Base-by-base conservation (phyloP, 2,329 filamentous ascomycete genomes). In the Xylariaceae sp. region DNA sequence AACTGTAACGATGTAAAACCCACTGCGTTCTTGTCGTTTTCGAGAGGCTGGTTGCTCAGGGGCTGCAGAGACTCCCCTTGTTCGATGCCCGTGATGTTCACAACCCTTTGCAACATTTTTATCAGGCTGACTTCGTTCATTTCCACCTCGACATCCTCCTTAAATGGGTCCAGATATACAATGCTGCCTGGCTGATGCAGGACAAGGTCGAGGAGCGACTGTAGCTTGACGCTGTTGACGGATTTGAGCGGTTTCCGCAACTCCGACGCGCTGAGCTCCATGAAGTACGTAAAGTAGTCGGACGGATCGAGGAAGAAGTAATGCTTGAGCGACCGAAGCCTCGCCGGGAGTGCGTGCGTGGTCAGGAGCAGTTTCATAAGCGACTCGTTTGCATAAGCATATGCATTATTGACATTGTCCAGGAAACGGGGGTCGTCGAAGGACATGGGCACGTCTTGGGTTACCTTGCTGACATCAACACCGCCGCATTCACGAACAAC, bases 231-330 rank as follows among this genome's bases (percentile, higher is more conserved):
- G 39, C 86, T 85, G 57, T 97, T 98, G 62, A 97, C 88, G 38
- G 76, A 76, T 59, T 88, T 88, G 42, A 89, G 86, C 21, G 85
- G 83, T 59, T 96, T 96, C 54, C 87, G 85, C 42, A 98, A 73
- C 64, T 98, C 92, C 1, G 88, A 89, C 19, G 85, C 74, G 38
- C 88, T 82, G 14, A 98, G 79, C 59, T 98, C 92, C 43, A 98
- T 80, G 61, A 98, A 98, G 64, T 97, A 94, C 3, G 88, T 88
- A 63, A 98, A 97, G 68, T 95, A 98, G 61, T 98, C 92, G 23
- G 92, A 96, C 7, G 89, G 85, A 54, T 97, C 90, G 46, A 98
- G 81, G 71, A 98, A 98, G 70, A 97, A 98, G 68, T 98, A 98
- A 64, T 98, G 92, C 61, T 98, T 98, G 27, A 98, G 71, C 11